phyloP scores from a whole-genome alignment of 768 basidiomycete species.

The Calocera cornea region DNA sequence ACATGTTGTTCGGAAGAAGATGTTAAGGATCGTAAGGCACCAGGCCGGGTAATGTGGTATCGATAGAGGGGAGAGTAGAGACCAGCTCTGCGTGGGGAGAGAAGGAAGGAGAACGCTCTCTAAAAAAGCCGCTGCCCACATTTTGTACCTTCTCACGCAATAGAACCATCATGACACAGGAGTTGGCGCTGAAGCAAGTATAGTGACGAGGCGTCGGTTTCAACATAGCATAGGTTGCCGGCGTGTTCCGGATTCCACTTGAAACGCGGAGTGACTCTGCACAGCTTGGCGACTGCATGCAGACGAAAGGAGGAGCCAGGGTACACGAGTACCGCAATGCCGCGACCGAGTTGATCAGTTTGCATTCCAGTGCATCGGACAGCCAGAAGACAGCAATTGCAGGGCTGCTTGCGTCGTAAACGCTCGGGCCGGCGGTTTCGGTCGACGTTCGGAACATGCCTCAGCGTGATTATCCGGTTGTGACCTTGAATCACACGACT shows the following conservation, averaged over 20 bases:
- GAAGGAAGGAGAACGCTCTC: not conserved
- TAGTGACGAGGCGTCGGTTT: not conserved
- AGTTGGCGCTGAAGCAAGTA: not conserved
- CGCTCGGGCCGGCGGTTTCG: not conserved
- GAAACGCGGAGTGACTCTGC: not conserved
- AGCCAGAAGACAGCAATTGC: not conserved
- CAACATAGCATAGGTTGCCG: not conserved
- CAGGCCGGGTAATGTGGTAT: not conserved
- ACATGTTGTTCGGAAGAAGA: not conserved
- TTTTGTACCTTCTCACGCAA: not conserved
- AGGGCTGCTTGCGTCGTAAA: not conserved
- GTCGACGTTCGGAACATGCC: not conserved
- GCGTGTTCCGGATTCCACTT: not conserved
- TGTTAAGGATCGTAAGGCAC: not conserved
- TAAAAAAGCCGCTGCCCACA: not conserved
- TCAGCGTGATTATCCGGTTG: not conserved
- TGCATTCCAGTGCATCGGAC: not conserved
- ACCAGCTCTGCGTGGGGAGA: conserved; percentile 1
- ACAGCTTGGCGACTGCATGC: not conserved
- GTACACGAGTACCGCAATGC: not conserved
- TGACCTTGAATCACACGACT: not conserved
- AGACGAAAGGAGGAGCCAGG: not conserved
- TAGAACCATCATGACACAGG: not conserved
- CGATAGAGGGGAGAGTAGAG: not conserved
- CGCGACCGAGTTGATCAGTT: not conserved